Conservation (phyloP, 148 eudicot species). For the Silene uniflora region DNA sequence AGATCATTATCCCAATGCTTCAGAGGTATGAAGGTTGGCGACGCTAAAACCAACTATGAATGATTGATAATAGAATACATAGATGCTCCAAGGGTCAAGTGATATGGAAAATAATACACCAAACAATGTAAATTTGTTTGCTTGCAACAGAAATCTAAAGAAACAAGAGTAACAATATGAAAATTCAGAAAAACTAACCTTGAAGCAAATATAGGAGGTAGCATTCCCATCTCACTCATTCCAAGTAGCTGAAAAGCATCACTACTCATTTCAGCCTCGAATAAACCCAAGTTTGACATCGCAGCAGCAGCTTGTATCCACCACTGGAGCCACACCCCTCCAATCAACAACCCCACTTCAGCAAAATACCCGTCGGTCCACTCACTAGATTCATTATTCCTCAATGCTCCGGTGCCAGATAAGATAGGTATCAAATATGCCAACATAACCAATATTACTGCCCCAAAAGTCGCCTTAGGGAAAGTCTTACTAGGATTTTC, state of each 20-base stretch:
- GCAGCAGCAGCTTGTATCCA: slow-evolving; percentile 86
- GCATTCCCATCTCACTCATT: slow-evolving; percentile 81
- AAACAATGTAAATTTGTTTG: no score
- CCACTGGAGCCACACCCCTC: slow-evolving; percentile 79
- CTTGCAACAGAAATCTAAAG: background rate
- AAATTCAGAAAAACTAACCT: slow-evolving; percentile 15
- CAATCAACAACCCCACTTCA: slow-evolving; percentile 65
- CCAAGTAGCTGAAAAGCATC: slow-evolving; percentile 88
- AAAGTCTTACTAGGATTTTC: slow-evolving; percentile 57
- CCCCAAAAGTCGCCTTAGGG: slow-evolving; percentile 64
- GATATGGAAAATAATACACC: no score
- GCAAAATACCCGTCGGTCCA: slow-evolving; percentile 89
- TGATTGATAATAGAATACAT: no score
- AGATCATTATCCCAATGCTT: no score
- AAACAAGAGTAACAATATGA: background rate
- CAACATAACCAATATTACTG: slow-evolving; percentile 52
- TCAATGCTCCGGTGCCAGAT: slow-evolving; percentile 70
- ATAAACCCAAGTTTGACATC: slow-evolving; percentile 74
- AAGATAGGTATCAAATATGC: slow-evolving; percentile 70
- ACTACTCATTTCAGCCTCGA: slow-evolving; percentile 83
- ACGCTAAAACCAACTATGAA: background rate
- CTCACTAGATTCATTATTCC: slow-evolving; percentile 27
- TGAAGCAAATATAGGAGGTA: slow-evolving; percentile 40
- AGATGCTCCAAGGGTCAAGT: no score
- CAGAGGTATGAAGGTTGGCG: background rate